These are phyloP conservation scores for Ophiostoma angusticollis DNA, from an alignment of 2,329 filamentous ascomycete species.

Conservation along the genomic window DNA sequence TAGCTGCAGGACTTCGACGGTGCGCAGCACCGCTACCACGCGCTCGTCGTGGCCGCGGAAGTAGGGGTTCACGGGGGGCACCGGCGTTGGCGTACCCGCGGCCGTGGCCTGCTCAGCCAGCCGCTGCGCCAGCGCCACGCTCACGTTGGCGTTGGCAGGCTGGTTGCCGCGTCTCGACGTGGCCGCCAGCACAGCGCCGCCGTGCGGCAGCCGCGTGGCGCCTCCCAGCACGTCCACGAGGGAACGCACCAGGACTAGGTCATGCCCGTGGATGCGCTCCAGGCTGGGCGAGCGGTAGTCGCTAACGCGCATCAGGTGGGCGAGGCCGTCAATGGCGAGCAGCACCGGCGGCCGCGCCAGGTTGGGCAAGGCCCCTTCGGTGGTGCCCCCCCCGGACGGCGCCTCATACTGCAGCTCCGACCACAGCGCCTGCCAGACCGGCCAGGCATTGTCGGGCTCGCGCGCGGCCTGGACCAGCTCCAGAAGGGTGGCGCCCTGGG, in stretches of 20 bases:
- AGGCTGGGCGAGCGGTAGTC: constrained; percentile 62
- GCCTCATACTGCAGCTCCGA: constrained; percentile 51
- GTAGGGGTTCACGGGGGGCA: constrained; percentile 36
- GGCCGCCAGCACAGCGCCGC: constrained; percentile 65
- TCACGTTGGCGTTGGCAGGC: constrained; percentile 50
- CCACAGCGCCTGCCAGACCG: constrained; percentile 71
- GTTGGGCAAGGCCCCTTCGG: too few species aligned
- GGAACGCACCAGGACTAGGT: constrained; percentile 61
- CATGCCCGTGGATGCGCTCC: constrained; percentile 71
- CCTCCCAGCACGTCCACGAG: constrained; percentile 64
- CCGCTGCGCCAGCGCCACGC: constrained; percentile 51
- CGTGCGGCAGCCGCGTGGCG: constrained; percentile 46
- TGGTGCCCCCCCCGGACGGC: constrained; percentile 14
- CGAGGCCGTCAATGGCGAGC: constrained; percentile 64
- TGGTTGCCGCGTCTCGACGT: constrained; percentile 62
- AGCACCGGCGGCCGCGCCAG: constrained; percentile 46
- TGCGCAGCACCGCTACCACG: constrained; percentile 38
- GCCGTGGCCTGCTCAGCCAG: constrained; percentile 26
- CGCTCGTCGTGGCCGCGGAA: constrained; percentile 43
- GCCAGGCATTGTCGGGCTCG: constrained; percentile 67
- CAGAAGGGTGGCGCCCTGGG: constrained; percentile 49
- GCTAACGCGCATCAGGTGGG: constrained; percentile 67
- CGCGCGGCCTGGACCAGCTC: constrained; percentile 58
- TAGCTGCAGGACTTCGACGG: constrained; percentile 42
- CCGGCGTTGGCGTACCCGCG: too few species aligned